Evolutionary conservation across 192 early-diverging fungal species (phyloP).

Genomic region (Spizellomyces punctatus): DNA sequence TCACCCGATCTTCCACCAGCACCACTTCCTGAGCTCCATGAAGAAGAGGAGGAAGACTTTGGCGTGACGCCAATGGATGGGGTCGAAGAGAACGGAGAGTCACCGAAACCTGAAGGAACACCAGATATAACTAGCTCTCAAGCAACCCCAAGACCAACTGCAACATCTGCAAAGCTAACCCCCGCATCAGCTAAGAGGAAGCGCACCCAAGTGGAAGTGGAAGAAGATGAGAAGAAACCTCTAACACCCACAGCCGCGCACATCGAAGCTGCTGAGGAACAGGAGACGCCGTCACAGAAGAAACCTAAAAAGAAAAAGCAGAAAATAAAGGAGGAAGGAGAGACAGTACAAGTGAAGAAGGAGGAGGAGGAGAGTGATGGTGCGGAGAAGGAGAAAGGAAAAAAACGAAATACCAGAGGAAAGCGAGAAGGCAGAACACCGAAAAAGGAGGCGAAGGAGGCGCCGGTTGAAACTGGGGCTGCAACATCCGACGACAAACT

Average conservation of each 20-base stretch:
- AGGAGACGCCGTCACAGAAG: constrained; percentile 23
- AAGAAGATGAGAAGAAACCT: constrained; percentile 17
- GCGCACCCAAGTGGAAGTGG: constrained; percentile 16
- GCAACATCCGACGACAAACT: too few relatives aligned
- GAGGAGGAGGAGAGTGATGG: constrained; percentile 12
- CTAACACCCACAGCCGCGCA: constrained; percentile 22
- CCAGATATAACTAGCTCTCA: neutral
- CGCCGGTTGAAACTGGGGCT: too few relatives aligned
- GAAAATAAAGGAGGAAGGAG: constrained; percentile 28
- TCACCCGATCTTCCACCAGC: constrained; percentile 21
- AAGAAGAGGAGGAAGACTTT: constrained; percentile 1
- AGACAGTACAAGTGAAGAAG: neutral
- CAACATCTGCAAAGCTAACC: constrained; percentile 29
- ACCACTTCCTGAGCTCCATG: constrained; percentile 14
- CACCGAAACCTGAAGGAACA: neutral
- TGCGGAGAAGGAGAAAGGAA: constrained; percentile 7
- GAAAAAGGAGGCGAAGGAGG: too few relatives aligned
- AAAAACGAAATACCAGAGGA: constrained; percentile 4
- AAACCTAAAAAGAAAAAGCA: constrained; percentile 18
- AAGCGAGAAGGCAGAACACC: neutral
- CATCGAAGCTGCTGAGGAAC: too few relatives aligned
- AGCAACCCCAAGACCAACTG: constrained; percentile 6
- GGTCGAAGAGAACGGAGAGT: constrained; percentile 2
- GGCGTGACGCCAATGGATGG: constrained; percentile 6
- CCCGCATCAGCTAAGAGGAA: constrained; percentile 35